Base-by-base conservation (phyloP, 768 basidiomycete genomes). In the Leccinum fibrillosum region DNA sequence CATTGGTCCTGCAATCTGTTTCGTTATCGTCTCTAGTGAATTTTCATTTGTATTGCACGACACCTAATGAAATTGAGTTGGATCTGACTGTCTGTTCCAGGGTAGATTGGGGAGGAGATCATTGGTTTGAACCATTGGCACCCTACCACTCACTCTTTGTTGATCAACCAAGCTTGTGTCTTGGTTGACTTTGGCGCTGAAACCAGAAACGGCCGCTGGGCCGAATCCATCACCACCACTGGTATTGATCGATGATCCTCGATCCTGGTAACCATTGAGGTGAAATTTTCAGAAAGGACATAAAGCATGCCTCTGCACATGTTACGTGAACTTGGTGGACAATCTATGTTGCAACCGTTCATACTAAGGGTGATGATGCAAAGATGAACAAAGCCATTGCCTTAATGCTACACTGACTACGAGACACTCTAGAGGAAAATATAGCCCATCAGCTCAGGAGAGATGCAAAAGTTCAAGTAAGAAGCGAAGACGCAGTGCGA, bases 1-100 rank as follows among this genome's bases (percentile, higher is more conserved):
- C 67, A 67, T 65, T 53, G 32, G 56, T 63, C 56, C 53, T 53
- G 59, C 64, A 70, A 49, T 63, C 56, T 54, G 50, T 62, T 52
- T 47, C 59, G 48, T 54, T 59, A 52, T 60, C 50, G 56, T 61
- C 58, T 52, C 48, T 47, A 62, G 60, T 49, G 49, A 65, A 65
- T 57, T 49, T 60, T 39, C 57, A 65, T 56, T 53, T 37, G 32
- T 53, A 56, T 52, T 57, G 48, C 53, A 59, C 49, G 49, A 25
- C 47, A 26, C 35, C 58, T 53, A 32, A 55, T 39, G 21, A 42
- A n/a, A 17, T 57, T 17, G 19, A 13, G 17, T 28, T 28, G 9
- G 17, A 50, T 32, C 21, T 52, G 28, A 30, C 6, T 25, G 23
- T 28, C n/a, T 17, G 32, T 59, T 62, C 21, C 54, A 47, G 3